phyloP scores from a whole-genome alignment of 495 filamentous ascomycete genomes.

The Mytilinidion resinicola region DNA sequence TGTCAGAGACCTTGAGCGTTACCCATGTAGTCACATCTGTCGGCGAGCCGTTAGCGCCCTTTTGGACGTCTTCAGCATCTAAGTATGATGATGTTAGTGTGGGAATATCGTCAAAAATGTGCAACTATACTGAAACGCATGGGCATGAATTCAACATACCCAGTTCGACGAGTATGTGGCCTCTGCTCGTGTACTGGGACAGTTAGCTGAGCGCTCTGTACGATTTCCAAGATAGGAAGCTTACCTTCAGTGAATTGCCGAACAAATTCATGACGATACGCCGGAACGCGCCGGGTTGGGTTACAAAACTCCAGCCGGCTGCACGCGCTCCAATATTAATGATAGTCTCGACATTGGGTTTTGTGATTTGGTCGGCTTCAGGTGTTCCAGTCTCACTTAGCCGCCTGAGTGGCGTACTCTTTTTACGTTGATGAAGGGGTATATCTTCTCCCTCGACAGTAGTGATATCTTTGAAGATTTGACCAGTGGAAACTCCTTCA shows the following conservation, averaged over 20 bases:
- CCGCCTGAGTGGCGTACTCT: neutral
- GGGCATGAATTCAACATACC: too few species aligned
- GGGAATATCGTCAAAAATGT: too few species aligned
- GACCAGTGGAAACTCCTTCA: constrained; percentile 21
- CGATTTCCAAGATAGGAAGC: too few species aligned
- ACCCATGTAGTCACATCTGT: constrained; percentile 5
- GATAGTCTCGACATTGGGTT: constrained; percentile 14
- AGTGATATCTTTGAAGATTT: constrained; percentile 10
- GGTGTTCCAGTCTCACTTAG: neutral
- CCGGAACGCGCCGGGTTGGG: constrained; percentile 6
- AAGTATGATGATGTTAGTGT: too few species aligned
- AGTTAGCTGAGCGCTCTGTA: too few species aligned
- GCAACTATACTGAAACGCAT: too few species aligned
- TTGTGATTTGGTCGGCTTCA: neutral
- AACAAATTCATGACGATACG: constrained; percentile 28
- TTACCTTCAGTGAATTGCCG: constrained; percentile 19
- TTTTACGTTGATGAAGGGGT: neutral
- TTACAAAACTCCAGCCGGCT: constrained; percentile 4
- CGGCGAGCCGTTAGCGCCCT: neutral
- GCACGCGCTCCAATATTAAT: neutral
- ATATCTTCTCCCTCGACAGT: neutral
- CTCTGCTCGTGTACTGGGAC: constrained; percentile 20
- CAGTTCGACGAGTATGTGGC: constrained; percentile 18
- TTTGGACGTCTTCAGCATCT: neutral
- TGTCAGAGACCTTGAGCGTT: constrained; percentile 16